Evolutionary conservation across 768 basidiomycete genomes (phyloP).

Genomic region (Suillus variegatus): DNA sequence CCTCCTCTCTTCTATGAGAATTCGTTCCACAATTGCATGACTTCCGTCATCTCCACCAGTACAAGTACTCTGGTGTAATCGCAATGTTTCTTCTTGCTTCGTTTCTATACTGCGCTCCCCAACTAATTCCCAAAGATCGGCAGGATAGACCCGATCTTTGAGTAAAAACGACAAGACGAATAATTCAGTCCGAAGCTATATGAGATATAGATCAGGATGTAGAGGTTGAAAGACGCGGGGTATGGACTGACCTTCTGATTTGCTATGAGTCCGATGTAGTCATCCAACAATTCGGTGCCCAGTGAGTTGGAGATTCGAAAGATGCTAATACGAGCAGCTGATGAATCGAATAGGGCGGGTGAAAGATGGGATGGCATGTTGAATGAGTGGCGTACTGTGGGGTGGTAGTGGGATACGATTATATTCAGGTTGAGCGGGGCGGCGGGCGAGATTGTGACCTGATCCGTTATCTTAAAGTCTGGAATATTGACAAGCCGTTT

Average conservation of each 20-base stretch:
- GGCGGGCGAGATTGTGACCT: neutral
- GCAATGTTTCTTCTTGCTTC: neutral
- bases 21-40: slow-evolving; percentile 2
- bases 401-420: neutral
- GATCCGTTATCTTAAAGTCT: neutral
- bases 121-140: neutral
- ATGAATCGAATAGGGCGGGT: neutral
- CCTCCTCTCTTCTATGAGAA: slow-evolving; percentile 2
- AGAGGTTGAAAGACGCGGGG: neutral
- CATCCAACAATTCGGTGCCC: neutral
- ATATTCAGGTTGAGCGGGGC: neutral
- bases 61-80: neutral
- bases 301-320: neutral
- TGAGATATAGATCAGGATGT: neutral
- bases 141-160: neutral
- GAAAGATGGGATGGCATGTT: neutral
- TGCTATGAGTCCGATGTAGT: neutral
- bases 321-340: neutral
- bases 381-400: neutral
- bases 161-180: neutral
- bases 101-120: neutral
- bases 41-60: neutral
- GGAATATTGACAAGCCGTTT: neutral
- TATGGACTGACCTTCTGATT: neutral
- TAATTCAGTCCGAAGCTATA: neutral